Evolutionary conservation across 108 stramenopile species (phyloP), one percentile per base, ranked within the genome.

Genomic region (Fistulifera pelliculosa): DNA sequence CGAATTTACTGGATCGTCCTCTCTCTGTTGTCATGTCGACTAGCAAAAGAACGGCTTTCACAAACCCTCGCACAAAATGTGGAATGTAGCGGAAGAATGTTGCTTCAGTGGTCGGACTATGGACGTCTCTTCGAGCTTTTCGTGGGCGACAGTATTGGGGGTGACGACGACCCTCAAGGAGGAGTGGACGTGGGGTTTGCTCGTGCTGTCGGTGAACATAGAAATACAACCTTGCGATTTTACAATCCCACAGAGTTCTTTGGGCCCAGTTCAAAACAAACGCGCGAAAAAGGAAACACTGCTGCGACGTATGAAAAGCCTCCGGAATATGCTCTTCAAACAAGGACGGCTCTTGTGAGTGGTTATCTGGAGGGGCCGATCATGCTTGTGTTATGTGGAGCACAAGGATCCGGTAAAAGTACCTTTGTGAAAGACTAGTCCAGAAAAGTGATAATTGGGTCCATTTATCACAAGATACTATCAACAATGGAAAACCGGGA

Each of bases 401-500:
- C 77, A 0, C 90, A 91, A 56, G 90, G 90, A 4, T 65, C 65
- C 40, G 90, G 90, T 27, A 91, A 91, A 61, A 60, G 56, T 27
- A 81, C 81, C 10, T 91, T 59, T 61, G 72, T 41, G 27, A 69
- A 28, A 44, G 44, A 40, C 65, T 87, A 15, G n/a, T 76, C 27
- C 45, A 52, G 41, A 19, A 21, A 6, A 45, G 11, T 21, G 44
- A 45, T 45, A 6, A 4, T 8, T 91, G 90, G 90, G 49, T 63
- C 12, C 79, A 79, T 54, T 66, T 79, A 43, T 72, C 66, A 53
- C 90, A 91, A 65, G 90, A 91, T 65, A 87, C 90, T 2, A 85
- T 91, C 49, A 60, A 60, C 21, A 76, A 85, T 52, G 90, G 90
- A 7, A 67, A 59, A 47, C 83, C 90, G 12, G 90, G 90, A 25